Conservation (phyloP, 2,329 filamentous ascomycete genomes). For the Penicillium sp. region DNA sequence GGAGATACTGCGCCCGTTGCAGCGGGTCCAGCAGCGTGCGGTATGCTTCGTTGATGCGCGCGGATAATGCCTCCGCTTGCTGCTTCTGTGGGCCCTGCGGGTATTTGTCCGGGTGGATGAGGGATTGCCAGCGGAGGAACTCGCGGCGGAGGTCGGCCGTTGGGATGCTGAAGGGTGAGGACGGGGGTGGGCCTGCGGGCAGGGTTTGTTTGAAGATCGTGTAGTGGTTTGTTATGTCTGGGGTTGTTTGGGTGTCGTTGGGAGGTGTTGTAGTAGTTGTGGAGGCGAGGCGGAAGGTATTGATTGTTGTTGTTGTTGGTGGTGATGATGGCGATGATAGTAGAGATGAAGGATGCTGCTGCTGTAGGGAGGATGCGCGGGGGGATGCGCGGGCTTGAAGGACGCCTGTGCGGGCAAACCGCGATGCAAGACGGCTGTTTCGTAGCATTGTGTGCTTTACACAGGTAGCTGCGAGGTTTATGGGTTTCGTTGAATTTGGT, state of each 20-base stretch:
- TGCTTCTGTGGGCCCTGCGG: constrained; percentile 41
- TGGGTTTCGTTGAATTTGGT: too few relatives aligned
- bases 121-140: constrained; percentile 70
- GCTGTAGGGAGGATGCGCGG: too few relatives aligned
- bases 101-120: constrained; percentile 44
- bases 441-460: too few relatives aligned
- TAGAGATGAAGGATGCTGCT: too few relatives aligned
- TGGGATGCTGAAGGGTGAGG: constrained; percentile 66
- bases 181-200: constrained; percentile 66
- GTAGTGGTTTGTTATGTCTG: constrained; percentile 59
- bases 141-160: constrained; percentile 63
- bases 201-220: constrained; percentile 77
- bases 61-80: constrained; percentile 64
- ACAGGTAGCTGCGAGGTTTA: too few relatives aligned
- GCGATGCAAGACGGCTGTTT: too few relatives aligned
- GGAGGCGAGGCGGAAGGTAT: too few relatives aligned
- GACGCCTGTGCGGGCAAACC: too few relatives aligned
- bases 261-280: too few relatives aligned
- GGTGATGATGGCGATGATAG: too few relatives aligned
- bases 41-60: constrained; percentile 85
- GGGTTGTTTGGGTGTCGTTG: constrained; percentile 12
- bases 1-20: constrained; percentile 75
- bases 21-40: constrained; percentile 72
- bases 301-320: too few relatives aligned
- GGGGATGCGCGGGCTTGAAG: too few relatives aligned